phyloP scores from a whole-genome alignment of 2,329 filamentous ascomycete genomes.

The Cladobotryum protrusum region DNA sequence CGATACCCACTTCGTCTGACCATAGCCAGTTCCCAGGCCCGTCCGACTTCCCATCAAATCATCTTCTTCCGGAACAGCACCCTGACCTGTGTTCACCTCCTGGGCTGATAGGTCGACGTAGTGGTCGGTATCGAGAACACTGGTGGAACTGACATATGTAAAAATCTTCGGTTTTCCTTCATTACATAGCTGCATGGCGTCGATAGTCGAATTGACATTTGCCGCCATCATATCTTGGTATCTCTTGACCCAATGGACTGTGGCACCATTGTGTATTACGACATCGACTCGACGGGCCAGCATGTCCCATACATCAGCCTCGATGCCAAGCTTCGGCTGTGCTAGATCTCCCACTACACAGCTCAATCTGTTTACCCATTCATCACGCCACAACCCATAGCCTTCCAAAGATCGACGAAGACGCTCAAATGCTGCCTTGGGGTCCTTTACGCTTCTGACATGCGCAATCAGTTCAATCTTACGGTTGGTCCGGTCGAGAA shows the following conservation, averaged over 20 bases:
- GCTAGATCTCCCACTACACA: conserved; percentile 69
- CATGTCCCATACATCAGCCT: conserved; percentile 56
- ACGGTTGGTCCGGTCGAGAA: conserved; percentile 47
- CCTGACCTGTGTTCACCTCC: conserved; percentile 45
- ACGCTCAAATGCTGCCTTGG: conserved; percentile 43
- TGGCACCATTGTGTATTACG: conserved; percentile 76
- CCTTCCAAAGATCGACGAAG: conserved; percentile 62
- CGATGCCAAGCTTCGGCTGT: conserved; percentile 67
- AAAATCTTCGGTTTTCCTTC: conserved; percentile 72
- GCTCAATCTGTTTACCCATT: conserved; percentile 59
- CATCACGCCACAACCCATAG: conserved; percentile 72
- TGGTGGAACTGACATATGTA: conserved; percentile 70
- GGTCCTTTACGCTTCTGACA: conserved; percentile 60
- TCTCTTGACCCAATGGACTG: conserved; percentile 73
- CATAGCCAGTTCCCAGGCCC: conserved; percentile 80
- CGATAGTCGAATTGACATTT: conserved; percentile 79
- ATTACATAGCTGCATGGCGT: conserved; percentile 69
- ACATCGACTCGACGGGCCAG: conserved; percentile 63
- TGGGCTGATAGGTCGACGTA: conserved; percentile 66
- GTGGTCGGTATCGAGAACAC: conserved; percentile 72
- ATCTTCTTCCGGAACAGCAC: conserved; percentile 66
- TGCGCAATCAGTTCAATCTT: conserved; percentile 56
- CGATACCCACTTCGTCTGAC: conserved; percentile 80
- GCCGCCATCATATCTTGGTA: conserved; percentile 65
- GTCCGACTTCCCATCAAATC: conserved; percentile 69